These are phyloP conservation scores for Tylopilus plumbeoviolaceoides DNA, from an alignment of 768 basidiomycete genomes.

Conservation along the genomic window DNA sequence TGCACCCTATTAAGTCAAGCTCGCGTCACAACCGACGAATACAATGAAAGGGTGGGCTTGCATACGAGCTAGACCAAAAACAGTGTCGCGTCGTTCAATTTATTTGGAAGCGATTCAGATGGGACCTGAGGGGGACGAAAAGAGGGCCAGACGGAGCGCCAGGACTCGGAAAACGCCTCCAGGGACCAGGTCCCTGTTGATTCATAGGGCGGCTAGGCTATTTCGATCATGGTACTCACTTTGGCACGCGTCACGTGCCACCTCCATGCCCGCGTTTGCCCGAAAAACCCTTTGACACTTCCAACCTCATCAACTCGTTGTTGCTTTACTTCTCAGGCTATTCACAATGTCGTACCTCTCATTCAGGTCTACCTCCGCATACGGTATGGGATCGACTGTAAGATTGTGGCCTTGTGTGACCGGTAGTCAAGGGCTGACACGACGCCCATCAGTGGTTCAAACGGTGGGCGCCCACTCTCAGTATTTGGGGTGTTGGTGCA, in stretches of 20 bases:
- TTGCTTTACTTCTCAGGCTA: background rate
- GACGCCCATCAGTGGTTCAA: conserved; percentile 37
- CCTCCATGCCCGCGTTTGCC: conserved; percentile 11
- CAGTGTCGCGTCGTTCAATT: background rate
- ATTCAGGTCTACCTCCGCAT: conserved; percentile 38
- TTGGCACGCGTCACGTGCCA: conserved; percentile 15
- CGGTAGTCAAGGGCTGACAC: background rate
- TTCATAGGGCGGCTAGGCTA: background rate
- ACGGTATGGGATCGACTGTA: conserved; percentile 37
- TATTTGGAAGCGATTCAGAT: too few relatives aligned
- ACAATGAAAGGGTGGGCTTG: background rate
- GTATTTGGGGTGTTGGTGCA: conserved; percentile 68
- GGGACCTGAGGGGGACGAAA: background rate
- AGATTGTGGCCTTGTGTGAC: conserved; percentile 13
- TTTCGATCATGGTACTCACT: background rate
- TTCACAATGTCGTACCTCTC: conserved; percentile 40
- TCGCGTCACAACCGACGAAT: background rate
- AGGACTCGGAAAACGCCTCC: background rate
- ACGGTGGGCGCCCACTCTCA: conserved; percentile 58
- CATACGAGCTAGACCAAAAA: background rate
- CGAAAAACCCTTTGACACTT: background rate
- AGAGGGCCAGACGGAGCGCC: background rate
- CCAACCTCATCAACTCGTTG: background rate
- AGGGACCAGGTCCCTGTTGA: background rate
- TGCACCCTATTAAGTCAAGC: background rate